phyloP scores from a whole-genome alignment of 805 yeast species.

The Pichia exigua region DNA sequence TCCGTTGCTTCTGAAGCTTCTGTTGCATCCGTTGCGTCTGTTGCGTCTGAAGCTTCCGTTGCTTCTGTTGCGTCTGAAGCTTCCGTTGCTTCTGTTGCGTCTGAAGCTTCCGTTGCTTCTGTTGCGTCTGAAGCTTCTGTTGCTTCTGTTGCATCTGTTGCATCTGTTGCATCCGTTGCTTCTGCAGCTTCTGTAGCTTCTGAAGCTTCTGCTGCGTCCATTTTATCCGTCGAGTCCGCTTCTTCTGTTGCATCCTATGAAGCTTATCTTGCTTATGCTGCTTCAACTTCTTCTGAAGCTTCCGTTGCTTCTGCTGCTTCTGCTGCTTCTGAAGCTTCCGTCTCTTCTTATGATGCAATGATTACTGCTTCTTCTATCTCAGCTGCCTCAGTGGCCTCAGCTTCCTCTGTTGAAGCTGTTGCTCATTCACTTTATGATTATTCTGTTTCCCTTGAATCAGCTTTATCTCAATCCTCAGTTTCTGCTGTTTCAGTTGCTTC shows the following conservation, averaged over 20 bases:
- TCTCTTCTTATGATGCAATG: too few relatives aligned
- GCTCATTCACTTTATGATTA: background rate
- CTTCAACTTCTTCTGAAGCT: conserved; percentile 15
- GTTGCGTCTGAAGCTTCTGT: conserved; percentile 17
- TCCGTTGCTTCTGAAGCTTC: conserved; percentile 18
- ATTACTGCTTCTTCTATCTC: conserved; percentile 15
- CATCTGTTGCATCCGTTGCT: conserved; percentile 23
- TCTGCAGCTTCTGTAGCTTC: conserved; percentile 29
- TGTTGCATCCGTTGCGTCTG: conserved; percentile 27
- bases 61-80: conserved; percentile 20
- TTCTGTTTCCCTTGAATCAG: background rate
- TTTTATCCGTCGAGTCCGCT: conserved; percentile 20
- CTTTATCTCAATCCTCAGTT: background rate
- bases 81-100: conserved; percentile 20
- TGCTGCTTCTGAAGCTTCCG: conserved; percentile 13
- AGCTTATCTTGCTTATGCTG: conserved; percentile 21
- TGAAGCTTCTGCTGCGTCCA: conserved; percentile 18
- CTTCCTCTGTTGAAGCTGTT: conserved; percentile 2
- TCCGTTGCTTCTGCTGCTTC: conserved; percentile 11
- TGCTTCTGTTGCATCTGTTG: conserved; percentile 17
- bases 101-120: conserved; percentile 15
- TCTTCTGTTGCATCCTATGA: conserved; percentile 19
- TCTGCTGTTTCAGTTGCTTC: background rate
- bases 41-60: conserved; percentile 27
- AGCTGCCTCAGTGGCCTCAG: conserved; percentile 16